Base-by-base conservation (phyloP, 2,329 filamentous ascomycete species). In the Pseudogymnoascus sp. region DNA sequence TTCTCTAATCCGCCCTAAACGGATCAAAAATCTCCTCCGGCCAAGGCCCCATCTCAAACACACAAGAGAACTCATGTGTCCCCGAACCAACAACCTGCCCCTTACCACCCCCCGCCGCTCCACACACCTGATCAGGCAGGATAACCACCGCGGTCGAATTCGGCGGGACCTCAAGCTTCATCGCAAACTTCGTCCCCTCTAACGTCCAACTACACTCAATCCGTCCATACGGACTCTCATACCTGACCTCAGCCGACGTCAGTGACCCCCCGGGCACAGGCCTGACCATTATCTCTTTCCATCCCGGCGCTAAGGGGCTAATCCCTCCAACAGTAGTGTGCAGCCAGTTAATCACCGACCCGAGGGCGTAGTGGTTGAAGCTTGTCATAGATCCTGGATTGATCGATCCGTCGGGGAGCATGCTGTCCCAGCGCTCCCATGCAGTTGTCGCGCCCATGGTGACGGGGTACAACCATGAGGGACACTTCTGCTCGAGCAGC, bases 351-450 rank as follows among this genome's bases (percentile, higher is more conserved):
- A 70, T 73, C 23, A 76, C 73, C 16, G 71, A 56, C 1, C 74
- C 74, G 3, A 75, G 71, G 0, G 75, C 72, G 46, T 75, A 75
- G 61, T 76, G 74, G 56, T 76, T 74, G 61, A 73, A 71, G 31
- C 71, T 74, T 0, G 74, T 76, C 75, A 76, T 75, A 21, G 68
- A 63, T 1, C 73, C 70, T 0, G 72, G 68, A 43, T 75, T 75
- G n/a, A 75, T 68, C 1, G 60, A 67, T 0, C 72, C 73, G 43
- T 75, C 69, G 0, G 72, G 70, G 11, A 75, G 62, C 64, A 77
- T 69, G 14, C 69, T 70, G 42, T 77, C 73, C 75, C 75, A 77
- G 12, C 75, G 70, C 66, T 77, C 75, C 75, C 74, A 77, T 1
- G 73, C 70, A 0, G 73, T 76, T 0, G 75, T 77, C 1, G 72